These are phyloP conservation scores for Cryphonectria radicalis DNA, from an alignment of 2,329 filamentous ascomycete species.

Conservation along the genomic window DNA sequence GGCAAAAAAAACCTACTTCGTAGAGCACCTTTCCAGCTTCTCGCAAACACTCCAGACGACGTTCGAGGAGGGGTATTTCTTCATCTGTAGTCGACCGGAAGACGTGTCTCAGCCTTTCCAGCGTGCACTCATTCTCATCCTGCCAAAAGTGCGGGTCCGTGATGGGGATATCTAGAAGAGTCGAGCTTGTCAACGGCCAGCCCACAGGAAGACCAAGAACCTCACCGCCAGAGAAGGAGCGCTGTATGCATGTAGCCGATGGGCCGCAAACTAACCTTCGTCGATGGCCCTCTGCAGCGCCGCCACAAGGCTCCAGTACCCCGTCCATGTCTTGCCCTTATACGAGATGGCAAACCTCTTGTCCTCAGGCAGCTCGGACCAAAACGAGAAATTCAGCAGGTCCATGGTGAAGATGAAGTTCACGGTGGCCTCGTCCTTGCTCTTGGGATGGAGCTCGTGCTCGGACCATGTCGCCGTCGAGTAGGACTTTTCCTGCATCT, in stretches of 20 bases:
- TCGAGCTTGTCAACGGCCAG: slow-evolving; percentile 15
- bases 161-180: slow-evolving; percentile 73
- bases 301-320: slow-evolving; percentile 94
- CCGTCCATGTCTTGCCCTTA: slow-evolving; percentile 80
- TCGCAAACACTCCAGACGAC: slow-evolving; percentile 77
- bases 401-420: slow-evolving; percentile 99
- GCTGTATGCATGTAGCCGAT: background rate
- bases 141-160: slow-evolving; percentile 88
- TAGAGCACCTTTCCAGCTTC: slow-evolving; percentile 83
- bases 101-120: slow-evolving; percentile 73
- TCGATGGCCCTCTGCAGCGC: slow-evolving; percentile 85
- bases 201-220: slow-evolving; percentile 27
- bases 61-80: slow-evolving; percentile 80
- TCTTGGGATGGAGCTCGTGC: slow-evolving; percentile 87
- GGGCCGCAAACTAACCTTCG: slow-evolving; percentile 63
- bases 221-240: slow-evolving; percentile 12
- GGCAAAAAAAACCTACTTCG: slow-evolving; percentile 57
- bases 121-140: slow-evolving; percentile 73
- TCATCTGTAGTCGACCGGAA: slow-evolving; percentile 88
- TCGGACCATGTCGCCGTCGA: slow-evolving; percentile 85
- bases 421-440: slow-evolving; percentile 77
- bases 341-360: slow-evolving; percentile 86
- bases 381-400: slow-evolving; percentile 94
- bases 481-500: slow-evolving; percentile 85
- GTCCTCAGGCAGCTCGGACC: slow-evolving; percentile 73